phyloP scores from a whole-genome alignment of 257 asterid species.

The Plantago elongata region DNA sequence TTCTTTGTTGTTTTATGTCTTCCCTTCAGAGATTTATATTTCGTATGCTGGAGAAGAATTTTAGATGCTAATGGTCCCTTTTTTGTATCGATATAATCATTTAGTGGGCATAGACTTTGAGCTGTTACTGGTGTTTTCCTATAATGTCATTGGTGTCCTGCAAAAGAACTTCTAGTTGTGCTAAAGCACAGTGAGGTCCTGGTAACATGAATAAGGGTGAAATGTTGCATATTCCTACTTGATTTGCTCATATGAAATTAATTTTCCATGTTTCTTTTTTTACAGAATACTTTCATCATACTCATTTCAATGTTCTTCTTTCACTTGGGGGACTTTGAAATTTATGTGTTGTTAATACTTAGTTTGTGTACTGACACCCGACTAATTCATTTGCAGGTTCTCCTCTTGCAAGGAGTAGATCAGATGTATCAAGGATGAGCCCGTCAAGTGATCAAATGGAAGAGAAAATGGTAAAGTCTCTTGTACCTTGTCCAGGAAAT shows the following conservation, averaged over 20 bases:
- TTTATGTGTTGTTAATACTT: slow-evolving; percentile 4
- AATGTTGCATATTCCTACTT: slow-evolving; percentile 15
- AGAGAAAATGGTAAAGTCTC: slow-evolving; percentile 56
- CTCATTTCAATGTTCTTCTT: slow-evolving; percentile 2
- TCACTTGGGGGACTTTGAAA: slow-evolving; percentile 1
- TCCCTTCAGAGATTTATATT: slow-evolving; percentile 1
- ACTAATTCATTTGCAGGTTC: slow-evolving; percentile 44
- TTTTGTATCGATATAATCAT: background rate
- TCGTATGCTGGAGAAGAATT: slow-evolving; percentile 1
- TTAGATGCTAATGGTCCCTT: slow-evolving; percentile 2
- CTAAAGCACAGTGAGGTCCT: slow-evolving; percentile 14
- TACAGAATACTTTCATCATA: background rate
- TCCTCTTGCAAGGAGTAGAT: slow-evolving; percentile 65
- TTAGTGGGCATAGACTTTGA: too few relatives aligned
- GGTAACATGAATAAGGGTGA: background rate
- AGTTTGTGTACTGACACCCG: slow-evolving; percentile 20
- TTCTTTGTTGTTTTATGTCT: background rate
- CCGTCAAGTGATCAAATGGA: slow-evolving; percentile 48
- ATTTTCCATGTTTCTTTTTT: too few relatives aligned
- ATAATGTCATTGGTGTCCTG: background rate
- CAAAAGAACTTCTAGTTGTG: background rate
- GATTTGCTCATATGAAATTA: too few relatives aligned
- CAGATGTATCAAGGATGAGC: slow-evolving; percentile 57
- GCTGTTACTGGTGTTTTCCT: background rate
- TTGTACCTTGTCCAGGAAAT: slow-evolving; percentile 16